These are phyloP conservation scores for Leccinum angustisporum DNA, from an alignment of 1,284 basidiomycete genomes.

Conservation along the genomic window DNA sequence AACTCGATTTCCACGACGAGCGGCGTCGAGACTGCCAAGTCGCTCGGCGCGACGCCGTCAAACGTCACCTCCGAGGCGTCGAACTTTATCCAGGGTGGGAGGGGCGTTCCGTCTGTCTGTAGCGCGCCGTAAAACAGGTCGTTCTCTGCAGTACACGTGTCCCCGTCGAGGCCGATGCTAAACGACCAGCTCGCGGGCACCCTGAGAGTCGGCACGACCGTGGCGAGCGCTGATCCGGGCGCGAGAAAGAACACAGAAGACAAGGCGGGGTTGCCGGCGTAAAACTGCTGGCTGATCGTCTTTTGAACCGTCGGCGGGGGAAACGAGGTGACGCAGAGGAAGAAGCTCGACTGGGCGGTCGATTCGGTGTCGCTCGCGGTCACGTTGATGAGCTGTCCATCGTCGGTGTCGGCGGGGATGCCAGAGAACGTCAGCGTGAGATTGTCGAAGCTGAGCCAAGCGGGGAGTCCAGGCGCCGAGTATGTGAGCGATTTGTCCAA, in stretches of 20 bases:
- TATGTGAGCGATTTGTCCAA: conserved; percentile 44
- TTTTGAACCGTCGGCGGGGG: conserved; percentile 55
- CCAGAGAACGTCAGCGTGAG: conserved; percentile 53
- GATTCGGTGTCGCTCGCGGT: conserved; percentile 52
- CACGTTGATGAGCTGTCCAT: conserved; percentile 57
- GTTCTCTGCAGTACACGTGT: conserved; percentile 56
- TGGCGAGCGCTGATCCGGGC: conserved; percentile 53
- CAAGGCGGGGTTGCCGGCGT: conserved; percentile 54
- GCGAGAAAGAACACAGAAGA: conserved; percentile 67
- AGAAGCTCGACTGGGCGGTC: conserved; percentile 52
- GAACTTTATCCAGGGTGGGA: conserved; percentile 81
- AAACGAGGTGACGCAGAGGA: conserved; percentile 60
- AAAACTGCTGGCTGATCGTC: conserved; percentile 63
- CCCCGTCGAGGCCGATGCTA: conserved; percentile 78
- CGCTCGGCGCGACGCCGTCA: conserved; percentile 71
- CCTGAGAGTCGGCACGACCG: conserved; percentile 61
- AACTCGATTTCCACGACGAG: conserved; percentile 52
- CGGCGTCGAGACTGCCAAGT: conserved; percentile 39
- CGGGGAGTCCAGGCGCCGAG: conserved; percentile 51
- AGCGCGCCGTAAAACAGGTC: conserved; percentile 68
- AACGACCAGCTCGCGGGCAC: conserved; percentile 88
- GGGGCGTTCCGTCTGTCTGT: conserved; percentile 61
- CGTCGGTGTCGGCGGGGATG: conserved; percentile 54
- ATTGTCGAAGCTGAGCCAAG: conserved; percentile 68
- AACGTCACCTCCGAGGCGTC: conserved; percentile 70